Evolutionary conservation across 2,329 filamentous ascomycete species (phyloP).

Genomic region (Ophiostoma quercus): DNA sequence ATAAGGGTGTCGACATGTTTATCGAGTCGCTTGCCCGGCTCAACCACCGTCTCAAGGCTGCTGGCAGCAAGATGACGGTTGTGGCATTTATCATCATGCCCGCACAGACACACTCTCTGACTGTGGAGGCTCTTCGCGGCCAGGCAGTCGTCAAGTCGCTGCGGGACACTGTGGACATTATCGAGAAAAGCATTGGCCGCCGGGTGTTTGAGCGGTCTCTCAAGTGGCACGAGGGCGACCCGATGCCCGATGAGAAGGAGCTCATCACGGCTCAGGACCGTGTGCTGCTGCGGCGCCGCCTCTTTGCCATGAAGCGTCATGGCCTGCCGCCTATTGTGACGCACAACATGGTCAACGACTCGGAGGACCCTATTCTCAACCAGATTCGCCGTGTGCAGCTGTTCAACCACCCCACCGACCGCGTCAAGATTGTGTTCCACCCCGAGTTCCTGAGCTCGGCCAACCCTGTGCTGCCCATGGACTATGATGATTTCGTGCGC

Average conservation of each 20-base stretch:
- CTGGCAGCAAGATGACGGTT: slow-evolving; percentile 85
- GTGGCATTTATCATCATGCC: slow-evolving; percentile 99
- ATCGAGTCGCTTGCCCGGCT: slow-evolving; percentile 91
- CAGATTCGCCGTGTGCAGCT: slow-evolving; percentile 93
- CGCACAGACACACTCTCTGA: slow-evolving; percentile 88
- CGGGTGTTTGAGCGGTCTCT: slow-evolving; percentile 92
- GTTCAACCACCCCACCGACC: slow-evolving; percentile 91
- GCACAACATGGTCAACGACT: slow-evolving; percentile 96
- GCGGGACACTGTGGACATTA: slow-evolving; percentile 85
- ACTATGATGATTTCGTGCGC: slow-evolving; percentile 97
- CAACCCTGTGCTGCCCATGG: slow-evolving; percentile 89
- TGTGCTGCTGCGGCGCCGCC: slow-evolving; percentile 79
- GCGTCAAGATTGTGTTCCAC: slow-evolving; percentile 97
- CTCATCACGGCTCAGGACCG: slow-evolving; percentile 88
- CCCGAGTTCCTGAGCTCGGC: slow-evolving; percentile 95
- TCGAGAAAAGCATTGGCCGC: slow-evolving; percentile 86
- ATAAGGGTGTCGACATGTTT: slow-evolving; percentile 99
- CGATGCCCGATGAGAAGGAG: slow-evolving; percentile 94
- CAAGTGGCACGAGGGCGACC: slow-evolving; percentile 90
- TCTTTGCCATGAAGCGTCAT: slow-evolving; percentile 95
- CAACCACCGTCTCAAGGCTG: slow-evolving; percentile 83
- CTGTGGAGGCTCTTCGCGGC: slow-evolving; percentile 91
- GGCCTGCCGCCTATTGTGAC: slow-evolving; percentile 91
- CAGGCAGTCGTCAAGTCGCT: slow-evolving; percentile 97
- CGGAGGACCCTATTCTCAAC: slow-evolving; percentile 89